phyloP scores from a whole-genome alignment of 2,329 filamentous ascomycete species.

The Aspergillus quadricinctus region DNA sequence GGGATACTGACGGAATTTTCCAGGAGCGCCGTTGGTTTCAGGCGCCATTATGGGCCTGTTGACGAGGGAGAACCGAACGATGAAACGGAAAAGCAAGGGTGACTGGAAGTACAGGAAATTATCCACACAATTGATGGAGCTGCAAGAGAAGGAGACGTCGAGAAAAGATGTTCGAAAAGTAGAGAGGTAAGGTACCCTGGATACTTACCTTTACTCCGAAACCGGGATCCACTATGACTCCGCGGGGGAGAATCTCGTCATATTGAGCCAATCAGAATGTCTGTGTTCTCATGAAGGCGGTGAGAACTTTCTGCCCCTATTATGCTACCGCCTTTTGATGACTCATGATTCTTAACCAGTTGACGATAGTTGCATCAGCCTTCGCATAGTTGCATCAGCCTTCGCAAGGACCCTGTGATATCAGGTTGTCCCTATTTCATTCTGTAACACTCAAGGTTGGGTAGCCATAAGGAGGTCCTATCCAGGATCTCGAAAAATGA shows the following conservation, averaged over 20 bases:
- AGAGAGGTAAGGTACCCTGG: no score
- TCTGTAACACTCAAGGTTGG: background rate
- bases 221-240: background rate
- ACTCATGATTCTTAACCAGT: background rate
- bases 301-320: background rate
- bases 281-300: background rate
- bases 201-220: background rate
- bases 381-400: no score
- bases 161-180: background rate
- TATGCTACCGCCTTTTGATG: background rate
- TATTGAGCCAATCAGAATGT: background rate
- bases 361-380: background rate
- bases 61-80: background rate
- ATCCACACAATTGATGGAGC: background rate
- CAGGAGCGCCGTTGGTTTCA: slow-evolving; percentile 17
- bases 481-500: background rate
- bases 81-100: background rate
- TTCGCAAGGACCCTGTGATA: no score
- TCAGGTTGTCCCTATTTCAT: no score
- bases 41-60: slow-evolving; percentile 20
- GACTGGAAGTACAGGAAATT: background rate
- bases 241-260: background rate
- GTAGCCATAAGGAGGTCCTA: background rate
- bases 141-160: background rate
- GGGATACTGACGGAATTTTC: slow-evolving; percentile 37